These are phyloP conservation scores for Macrolepiota albuminosa DNA, from an alignment of 768 basidiomycete species.

Conservation along the genomic window DNA sequence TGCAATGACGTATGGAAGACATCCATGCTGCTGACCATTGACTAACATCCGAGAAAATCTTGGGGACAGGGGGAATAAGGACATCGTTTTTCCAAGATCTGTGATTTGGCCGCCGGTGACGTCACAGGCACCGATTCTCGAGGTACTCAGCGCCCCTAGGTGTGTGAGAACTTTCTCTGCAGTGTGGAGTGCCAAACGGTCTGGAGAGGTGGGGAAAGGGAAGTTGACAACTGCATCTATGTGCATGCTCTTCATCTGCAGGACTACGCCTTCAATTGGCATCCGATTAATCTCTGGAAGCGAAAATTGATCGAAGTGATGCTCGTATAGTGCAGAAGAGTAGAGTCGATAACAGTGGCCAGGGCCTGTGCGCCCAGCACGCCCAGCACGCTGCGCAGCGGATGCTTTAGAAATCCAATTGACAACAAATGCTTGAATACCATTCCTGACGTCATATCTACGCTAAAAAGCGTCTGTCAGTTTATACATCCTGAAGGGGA, in stretches of 20 bases:
- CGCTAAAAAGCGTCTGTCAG: constrained; percentile 42
- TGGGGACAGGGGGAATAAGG: constrained; percentile 90
- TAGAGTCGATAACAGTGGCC: constrained; percentile 98
- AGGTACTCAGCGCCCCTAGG: constrained; percentile 71
- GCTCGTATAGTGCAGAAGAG: constrained; percentile 91
- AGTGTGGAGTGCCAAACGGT: constrained; percentile 64
- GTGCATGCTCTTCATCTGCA: constrained; percentile 99
- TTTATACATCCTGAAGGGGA: not conserved
- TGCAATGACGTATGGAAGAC: constrained; percentile 84
- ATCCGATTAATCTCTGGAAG: constrained; percentile 91
- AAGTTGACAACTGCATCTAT: constrained; percentile 96
- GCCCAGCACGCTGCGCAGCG: constrained; percentile 89
- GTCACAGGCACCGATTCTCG: constrained; percentile 19
- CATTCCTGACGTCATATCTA: constrained; percentile 72
- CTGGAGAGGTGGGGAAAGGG: constrained; percentile 96
- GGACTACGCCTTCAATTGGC: constrained; percentile 93
- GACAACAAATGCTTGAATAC: constrained; percentile 90
- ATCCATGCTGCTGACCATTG: constrained; percentile 79
- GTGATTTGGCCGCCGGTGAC: constrained; percentile 62
- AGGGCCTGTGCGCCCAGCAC: constrained; percentile 96
- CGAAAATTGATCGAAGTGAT: constrained; percentile 84
- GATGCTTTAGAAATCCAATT: constrained; percentile 96
- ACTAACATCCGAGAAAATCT: constrained; percentile 96
- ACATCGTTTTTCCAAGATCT: constrained; percentile 87
- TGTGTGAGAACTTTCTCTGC: constrained; percentile 79